phyloP scores from a whole-genome alignment of 768 basidiomycete species.

The Rubroboletus satanas region DNA sequence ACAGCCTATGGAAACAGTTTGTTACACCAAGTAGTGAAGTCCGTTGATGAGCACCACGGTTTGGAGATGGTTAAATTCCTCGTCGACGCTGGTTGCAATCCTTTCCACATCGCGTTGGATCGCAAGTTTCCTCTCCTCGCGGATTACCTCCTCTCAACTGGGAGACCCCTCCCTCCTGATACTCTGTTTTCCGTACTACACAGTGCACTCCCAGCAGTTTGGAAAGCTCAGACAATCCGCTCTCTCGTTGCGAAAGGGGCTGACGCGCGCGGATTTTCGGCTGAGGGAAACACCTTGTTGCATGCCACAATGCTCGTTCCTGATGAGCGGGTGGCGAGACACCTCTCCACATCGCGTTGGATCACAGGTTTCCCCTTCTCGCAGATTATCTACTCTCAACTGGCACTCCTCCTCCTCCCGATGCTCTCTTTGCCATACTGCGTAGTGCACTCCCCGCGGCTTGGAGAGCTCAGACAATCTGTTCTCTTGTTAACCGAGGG shows the following conservation, averaged over 20 bases:
- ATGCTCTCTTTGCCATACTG: background rate
- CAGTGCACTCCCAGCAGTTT: background rate
- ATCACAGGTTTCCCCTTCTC: background rate
- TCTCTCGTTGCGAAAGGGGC: background rate
- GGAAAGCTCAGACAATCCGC: background rate
- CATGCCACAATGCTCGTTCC: background rate
- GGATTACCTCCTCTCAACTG: background rate
- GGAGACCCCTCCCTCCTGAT: background rate
- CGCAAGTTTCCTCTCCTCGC: background rate
- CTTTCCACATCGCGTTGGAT: slow-evolving; percentile 6
- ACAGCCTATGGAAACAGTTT: background rate
- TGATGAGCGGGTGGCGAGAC: background rate
- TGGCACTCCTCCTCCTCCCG: background rate
- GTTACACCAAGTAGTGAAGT: background rate
- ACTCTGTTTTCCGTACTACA: background rate
- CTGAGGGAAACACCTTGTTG: background rate
- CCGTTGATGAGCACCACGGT: background rate
- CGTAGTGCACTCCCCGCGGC: background rate
- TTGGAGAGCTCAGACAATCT: background rate
- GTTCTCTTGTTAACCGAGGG: background rate
- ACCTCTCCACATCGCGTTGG: slow-evolving; percentile 6
- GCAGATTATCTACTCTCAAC: background rate
- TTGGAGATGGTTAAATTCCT: background rate
- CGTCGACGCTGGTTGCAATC: slow-evolving; percentile 7
- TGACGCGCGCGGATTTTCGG: no score